Conservation (phyloP, 805 yeast genomes). For the Suhomyces sp. region DNA sequence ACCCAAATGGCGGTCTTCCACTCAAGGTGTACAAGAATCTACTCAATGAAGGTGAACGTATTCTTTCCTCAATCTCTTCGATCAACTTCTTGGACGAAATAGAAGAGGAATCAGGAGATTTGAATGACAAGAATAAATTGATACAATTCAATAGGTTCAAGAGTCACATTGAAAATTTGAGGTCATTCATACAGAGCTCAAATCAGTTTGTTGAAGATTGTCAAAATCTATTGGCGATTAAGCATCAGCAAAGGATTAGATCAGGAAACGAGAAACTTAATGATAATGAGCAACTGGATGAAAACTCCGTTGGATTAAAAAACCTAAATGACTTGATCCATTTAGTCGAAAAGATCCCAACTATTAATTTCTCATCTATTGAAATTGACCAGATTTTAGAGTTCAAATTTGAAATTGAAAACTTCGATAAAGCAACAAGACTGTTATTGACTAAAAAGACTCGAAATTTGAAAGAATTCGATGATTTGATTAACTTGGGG, state of each 20-base stretch:
- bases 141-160: conserved; percentile 16
- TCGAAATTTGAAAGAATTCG: conserved; percentile 44
- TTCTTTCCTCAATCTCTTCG: conserved; percentile 39
- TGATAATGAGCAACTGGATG: too few relatives aligned
- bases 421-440: conserved; percentile 49
- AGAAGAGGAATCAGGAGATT: too few relatives aligned
- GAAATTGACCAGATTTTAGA: conserved; percentile 62
- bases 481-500: conserved; percentile 57
- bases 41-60: conserved; percentile 56
- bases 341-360: conserved; percentile 48
- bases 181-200: conserved; percentile 44
- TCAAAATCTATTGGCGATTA: conserved; percentile 50
- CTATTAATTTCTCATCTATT: conserved; percentile 49
- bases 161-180: conserved; percentile 31
- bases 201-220: conserved; percentile 56
- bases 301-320: conserved; percentile 8
- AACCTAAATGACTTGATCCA: conserved; percentile 34
- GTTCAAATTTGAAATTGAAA: conserved; percentile 50
- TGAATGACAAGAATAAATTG: conserved; percentile 11
- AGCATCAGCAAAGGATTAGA: conserved; percentile 50
- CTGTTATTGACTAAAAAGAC: conserved; percentile 31
- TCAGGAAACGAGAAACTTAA: conserved; percentile 26
- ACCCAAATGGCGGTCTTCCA: conserved; percentile 41
- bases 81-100: conserved; percentile 15
- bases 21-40: conserved; percentile 45